Evolutionary conservation across 2,329 filamentous ascomycete species (phyloP).

Genomic region (Scleromitrula shiraiana): DNA sequence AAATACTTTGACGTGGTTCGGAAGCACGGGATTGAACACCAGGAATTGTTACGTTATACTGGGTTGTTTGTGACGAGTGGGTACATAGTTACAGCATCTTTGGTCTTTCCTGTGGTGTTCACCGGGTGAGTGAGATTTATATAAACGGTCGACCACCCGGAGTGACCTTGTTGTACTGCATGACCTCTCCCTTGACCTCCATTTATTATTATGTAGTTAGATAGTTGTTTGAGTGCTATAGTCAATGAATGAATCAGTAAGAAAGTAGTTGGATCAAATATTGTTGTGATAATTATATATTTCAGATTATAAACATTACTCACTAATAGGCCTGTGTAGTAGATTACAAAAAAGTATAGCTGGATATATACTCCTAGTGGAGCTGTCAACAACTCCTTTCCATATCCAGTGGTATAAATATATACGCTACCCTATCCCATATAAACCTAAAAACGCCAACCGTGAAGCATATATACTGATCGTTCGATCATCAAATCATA

Average conservation of each 20-base stretch:
- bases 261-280: no score
- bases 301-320: constrained; percentile 4
- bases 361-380: neutral
- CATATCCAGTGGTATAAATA: constrained; percentile 1
- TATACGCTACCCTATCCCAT: neutral
- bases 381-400: neutral
- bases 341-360: constrained; percentile 5
- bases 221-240: no score
- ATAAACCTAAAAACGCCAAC: neutral
- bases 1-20: constrained; percentile 7
- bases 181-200: neutral
- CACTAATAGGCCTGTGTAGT: neutral
- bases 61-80: neutral
- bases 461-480: constrained; percentile 2
- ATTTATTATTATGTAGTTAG: neutral
- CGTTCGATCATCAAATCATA: neutral
- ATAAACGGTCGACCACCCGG: neutral
- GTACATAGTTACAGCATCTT: neutral
- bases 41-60: neutral
- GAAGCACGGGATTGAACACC: neutral
- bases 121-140: neutral
- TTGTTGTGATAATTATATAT: constrained; percentile 2
- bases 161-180: constrained; percentile 5
- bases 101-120: neutral
- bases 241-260: no score